phyloP scores from a whole-genome alignment of 2,329 filamentous ascomycete genomes.

The Pestalotiopsis sp. region DNA sequence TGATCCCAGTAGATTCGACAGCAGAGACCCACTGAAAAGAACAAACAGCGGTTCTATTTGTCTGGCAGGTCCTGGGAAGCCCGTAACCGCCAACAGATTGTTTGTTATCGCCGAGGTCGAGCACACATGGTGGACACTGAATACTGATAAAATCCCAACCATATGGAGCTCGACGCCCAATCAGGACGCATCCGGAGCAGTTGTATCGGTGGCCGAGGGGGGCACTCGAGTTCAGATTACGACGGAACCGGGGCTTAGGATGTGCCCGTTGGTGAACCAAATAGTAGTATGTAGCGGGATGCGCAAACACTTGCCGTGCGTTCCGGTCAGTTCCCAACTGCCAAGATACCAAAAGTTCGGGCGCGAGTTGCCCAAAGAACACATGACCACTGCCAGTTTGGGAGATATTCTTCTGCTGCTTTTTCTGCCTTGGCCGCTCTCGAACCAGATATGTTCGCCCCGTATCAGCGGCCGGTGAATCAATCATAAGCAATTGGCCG shows the following conservation, averaged over 20 bases:
- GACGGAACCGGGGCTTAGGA: not conserved
- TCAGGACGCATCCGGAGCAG: not conserved
- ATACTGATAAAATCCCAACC: not conserved
- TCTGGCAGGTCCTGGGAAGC: not conserved
- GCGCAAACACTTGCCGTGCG: not conserved
- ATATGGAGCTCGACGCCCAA: not conserved
- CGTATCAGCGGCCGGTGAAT: too few species aligned
- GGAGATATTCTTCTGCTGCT: not conserved
- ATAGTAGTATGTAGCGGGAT: not conserved
- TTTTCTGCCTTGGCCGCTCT: not conserved
- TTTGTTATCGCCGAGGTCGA: conserved; percentile 2
- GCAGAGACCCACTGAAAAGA: not conserved
- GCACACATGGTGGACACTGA: not conserved
- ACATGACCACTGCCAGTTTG: not conserved
- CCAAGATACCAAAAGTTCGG: not conserved
- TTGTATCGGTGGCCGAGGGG: not conserved
- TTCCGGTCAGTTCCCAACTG: not conserved
- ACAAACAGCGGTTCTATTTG: conserved; percentile 1
- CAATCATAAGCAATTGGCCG: not conserved
- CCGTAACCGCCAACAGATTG: not conserved
- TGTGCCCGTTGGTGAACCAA: not conserved
- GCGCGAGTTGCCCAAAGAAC: not conserved
- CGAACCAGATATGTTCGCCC: not conserved
- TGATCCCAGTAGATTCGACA: not conserved
- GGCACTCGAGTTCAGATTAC: not conserved